Evolutionary conservation across 1,139 yeast genomes (phyloP), one percentile per base, ranked within the genome.

Genomic region (Diutina rugosa): DNA sequence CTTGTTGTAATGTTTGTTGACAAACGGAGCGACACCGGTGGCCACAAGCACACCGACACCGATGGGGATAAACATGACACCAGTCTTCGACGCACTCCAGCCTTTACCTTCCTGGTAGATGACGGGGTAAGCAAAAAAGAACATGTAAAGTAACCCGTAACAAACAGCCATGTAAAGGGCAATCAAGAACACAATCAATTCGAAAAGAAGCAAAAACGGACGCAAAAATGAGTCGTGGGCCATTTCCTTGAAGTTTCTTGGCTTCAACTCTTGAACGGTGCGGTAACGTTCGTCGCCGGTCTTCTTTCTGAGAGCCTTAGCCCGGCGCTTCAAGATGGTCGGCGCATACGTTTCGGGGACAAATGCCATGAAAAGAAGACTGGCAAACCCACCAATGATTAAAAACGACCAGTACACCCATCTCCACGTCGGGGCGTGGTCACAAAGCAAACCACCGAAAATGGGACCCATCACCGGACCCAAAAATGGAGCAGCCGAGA

Each of bases 401-500:
- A 85, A 71, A 57, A 79, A 68, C 29, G 84, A 77, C 83, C 87
- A 85, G 66, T 85, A 85, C 54, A 80, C 70, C 95, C 90, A 86
- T 73, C 91, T 79, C 95, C 91, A 87, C 54, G 85, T 83, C 49
- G 73, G 65, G 29, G 76, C 79, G 63, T 77, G 72, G 66, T 84
- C 89, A 62, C 81, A 87, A 60, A 87, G 74, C 62, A 76, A 82
- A 41, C 91, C 91, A 64, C 93, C 93, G 59, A 86, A 76, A 55
- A 87, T 65, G 10, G 77, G 76, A 56, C 62, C 62, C 29, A 56
- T 51, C 6, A 59, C 61, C 5, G 62, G 62, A 6, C 62, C 62
- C 58, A 60, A 56, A 38, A 59, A 60, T 6, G 62, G 62, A 2
- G 62, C 62, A 2, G 62, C 62, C 8, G 60, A 57, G 46, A 60